These are phyloP conservation scores for Coelastrella sp. DNA, from an alignment of 139 green algal genomes.

Conservation along the genomic window DNA sequence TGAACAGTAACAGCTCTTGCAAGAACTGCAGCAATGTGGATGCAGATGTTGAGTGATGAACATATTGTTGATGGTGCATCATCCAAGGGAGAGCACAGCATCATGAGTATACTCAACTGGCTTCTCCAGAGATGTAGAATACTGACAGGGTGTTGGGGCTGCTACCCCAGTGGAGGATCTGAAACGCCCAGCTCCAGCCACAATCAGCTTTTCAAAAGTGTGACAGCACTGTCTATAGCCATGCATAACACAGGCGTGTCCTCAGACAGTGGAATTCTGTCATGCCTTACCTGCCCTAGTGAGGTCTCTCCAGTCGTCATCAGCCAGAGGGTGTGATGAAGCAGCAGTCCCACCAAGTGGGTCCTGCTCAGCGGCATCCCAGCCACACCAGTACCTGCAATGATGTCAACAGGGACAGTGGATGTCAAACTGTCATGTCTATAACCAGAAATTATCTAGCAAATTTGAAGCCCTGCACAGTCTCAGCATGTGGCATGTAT, in stretches of 20 bases:
- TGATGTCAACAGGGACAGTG: background rate
- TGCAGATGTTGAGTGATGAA: background rate
- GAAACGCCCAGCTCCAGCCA: too few species aligned
- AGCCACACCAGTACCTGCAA: background rate
- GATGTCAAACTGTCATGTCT: background rate
- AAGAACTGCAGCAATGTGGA: background rate
- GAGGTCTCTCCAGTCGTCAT: background rate
- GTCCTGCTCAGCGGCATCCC: background rate
- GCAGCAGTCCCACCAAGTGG: background rate
- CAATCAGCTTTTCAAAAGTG: background rate
- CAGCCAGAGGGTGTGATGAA: background rate
- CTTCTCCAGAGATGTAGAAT: too few species aligned
- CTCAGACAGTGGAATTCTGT: background rate
- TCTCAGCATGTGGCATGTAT: too few species aligned
- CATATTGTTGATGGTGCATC: background rate
- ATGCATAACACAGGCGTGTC: background rate
- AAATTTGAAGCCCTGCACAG: too few species aligned
- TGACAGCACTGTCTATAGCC: background rate
- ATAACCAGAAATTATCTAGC: background rate
- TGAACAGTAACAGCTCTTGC: constrained; percentile 3
- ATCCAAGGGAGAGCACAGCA: background rate
- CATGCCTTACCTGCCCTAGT: background rate
- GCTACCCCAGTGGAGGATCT: too few species aligned
- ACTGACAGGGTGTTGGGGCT: too few species aligned
- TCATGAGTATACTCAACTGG: too few species aligned